These are phyloP conservation scores for Spathaspora arborariae DNA, from an alignment of 805 yeast genomes.

Conservation along the genomic window DNA sequence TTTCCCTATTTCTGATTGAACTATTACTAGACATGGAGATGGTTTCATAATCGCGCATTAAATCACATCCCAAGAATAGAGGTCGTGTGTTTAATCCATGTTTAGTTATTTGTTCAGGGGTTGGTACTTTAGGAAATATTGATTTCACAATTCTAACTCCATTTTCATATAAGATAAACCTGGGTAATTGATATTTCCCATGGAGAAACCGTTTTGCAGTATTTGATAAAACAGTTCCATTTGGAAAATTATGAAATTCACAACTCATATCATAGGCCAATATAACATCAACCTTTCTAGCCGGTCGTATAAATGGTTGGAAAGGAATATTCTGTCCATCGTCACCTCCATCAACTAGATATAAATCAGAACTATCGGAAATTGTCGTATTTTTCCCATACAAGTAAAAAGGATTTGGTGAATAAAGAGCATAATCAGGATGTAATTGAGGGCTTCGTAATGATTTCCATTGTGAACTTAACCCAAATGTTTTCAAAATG, in stretches of 20 bases:
- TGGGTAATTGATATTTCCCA: constrained; percentile 11
- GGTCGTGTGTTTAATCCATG: constrained; percentile 23
- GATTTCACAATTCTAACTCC: constrained; percentile 8
- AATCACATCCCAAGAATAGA: constrained; percentile 42
- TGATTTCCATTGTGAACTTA: constrained; percentile 25
- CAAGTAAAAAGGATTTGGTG: constrained; percentile 59
- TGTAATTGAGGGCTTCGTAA: constrained; percentile 29
- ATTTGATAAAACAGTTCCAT: constrained; percentile 49
- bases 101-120: constrained; percentile 18
- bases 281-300: constrained; percentile 35
- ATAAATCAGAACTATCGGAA: constrained; percentile 19
- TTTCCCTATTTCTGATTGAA: not conserved
- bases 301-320: constrained; percentile 36
- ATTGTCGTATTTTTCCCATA: constrained; percentile 6
- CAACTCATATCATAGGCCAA: constrained; percentile 46
- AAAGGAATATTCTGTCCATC: constrained; percentile 48
- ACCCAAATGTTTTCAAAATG: constrained; percentile 42
- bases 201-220: constrained; percentile 32
- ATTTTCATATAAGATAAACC: constrained; percentile 8
- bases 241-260: constrained; percentile 53
- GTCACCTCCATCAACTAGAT: constrained; percentile 46
- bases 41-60: constrained; percentile 22
- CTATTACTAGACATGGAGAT: not conserved
- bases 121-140: constrained; percentile 36
- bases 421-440: constrained; percentile 56